A percentile compares a stretch with the other conserved stretches of the same genome.
Conservation (phyloP, 805 yeast species). For the Yarrowia bubula region DNA sequence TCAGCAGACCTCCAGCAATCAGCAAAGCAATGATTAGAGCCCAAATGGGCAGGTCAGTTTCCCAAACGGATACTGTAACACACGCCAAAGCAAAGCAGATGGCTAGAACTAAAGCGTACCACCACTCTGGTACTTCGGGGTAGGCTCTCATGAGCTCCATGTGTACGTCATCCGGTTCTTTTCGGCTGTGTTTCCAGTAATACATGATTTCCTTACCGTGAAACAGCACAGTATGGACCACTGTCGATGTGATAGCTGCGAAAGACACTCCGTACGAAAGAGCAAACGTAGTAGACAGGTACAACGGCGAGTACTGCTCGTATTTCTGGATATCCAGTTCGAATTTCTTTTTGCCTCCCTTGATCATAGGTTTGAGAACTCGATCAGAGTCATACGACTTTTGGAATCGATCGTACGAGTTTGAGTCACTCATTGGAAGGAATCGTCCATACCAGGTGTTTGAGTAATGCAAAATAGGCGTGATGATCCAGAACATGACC, state of each 20-base stretch:
- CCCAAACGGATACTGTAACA: conserved; percentile 44
- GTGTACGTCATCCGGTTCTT: conserved; percentile 50
- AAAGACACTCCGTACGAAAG: conserved; percentile 60
- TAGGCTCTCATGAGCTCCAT: conserved; percentile 56
- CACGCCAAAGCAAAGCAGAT: conserved; percentile 47
- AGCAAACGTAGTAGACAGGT: conserved; percentile 55
- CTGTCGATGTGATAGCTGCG: conserved; percentile 62
- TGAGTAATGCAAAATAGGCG: conserved; percentile 53
- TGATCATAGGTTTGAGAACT: conserved; percentile 42
- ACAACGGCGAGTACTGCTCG: conserved; percentile 61
- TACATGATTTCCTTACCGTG: conserved; percentile 55
- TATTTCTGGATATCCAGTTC: conserved; percentile 50
- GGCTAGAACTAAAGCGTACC: conserved; percentile 44
- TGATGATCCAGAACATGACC: conserved; percentile 52
- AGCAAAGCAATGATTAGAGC: conserved; percentile 56
- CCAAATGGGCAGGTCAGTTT: conserved; percentile 56
- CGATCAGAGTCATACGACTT: conserved; percentile 49
- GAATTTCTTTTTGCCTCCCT: conserved; percentile 30
- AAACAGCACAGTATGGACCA: conserved; percentile 56
- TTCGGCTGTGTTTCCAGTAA: conserved; percentile 47
- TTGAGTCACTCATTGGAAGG: conserved; percentile 54
- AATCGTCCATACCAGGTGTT: conserved; percentile 60
- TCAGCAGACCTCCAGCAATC: conserved; percentile 52
- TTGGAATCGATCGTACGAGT: conserved; percentile 53
- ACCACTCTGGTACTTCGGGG: conserved; percentile 63